phyloP scores from a whole-genome alignment of 495 filamentous ascomycete species.

The Annulohypoxylon maeteangense region DNA sequence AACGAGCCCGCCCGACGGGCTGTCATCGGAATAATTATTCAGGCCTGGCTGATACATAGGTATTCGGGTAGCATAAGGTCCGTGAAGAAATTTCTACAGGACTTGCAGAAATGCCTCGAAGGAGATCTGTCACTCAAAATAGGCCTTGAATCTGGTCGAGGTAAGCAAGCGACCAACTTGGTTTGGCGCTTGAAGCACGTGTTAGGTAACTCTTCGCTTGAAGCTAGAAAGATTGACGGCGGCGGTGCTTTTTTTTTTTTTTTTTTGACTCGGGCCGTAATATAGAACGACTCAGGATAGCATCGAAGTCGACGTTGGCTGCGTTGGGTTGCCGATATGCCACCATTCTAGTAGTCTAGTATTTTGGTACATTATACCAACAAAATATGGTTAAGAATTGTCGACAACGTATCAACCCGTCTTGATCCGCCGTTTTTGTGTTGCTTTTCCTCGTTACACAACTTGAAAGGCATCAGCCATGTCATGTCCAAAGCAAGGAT shows the following conservation, averaged over 20 bases:
- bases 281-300: slow-evolving; percentile 20
- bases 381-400: not conserved
- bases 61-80: slow-evolving; percentile 29
- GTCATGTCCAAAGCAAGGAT: slow-evolving; percentile 30
- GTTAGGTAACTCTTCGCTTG: slow-evolving; percentile 20
- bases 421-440: slow-evolving; percentile 12
- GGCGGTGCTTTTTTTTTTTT: slow-evolving; percentile 18
- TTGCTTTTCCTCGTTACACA: slow-evolving; percentile 34
- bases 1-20: slow-evolving; percentile 29
- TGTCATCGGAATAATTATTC: slow-evolving; percentile 29
- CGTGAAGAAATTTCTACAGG: slow-evolving; percentile 18
- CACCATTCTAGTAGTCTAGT: not conserved
- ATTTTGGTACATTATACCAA: not conserved
- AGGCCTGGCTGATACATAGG: slow-evolving; percentile 11
- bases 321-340: slow-evolving; percentile 10
- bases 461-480: slow-evolving; percentile 12
- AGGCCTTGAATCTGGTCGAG: not conserved
- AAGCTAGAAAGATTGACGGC: slow-evolving; percentile 16
- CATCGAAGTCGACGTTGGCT: slow-evolving; percentile 14
- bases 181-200: slow-evolving; percentile 28
- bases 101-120: not conserved
- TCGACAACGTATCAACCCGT: slow-evolving; percentile 9
- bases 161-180: slow-evolving; percentile 21
- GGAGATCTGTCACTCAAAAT: not conserved
- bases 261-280: slow-evolving; percentile 37